Evolutionary conservation across 73 alveolate species (phyloP), one percentile per base, ranked within the genome.

Genomic region (Paramecium sonneborni): DNA sequence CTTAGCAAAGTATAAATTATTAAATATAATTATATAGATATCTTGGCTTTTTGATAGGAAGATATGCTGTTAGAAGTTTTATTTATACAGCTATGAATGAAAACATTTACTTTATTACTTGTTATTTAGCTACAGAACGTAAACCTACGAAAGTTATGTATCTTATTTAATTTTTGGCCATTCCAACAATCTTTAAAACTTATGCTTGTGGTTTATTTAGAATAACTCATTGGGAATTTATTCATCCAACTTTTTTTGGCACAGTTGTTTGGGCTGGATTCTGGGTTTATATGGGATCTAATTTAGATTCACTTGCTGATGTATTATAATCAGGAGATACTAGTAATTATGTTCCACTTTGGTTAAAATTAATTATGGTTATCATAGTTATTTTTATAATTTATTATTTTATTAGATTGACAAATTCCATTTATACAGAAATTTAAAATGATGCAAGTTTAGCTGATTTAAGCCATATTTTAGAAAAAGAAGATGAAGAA

Each of bases 41-140:
- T 79, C 21, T 44, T 41, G 90, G 90, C 11, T 79, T 79, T 44
- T 21, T 79, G 12, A 30, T 32, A 10, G 90, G 90, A 12, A 79
- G 90, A 79, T 79, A 79, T 46, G n/a, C 2, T 0, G 18, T 79
- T 14, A 79, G 90, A 79, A 18, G 34, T 15, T 79, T 43, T 46
- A 79, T 79, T 14, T 79, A 79, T 79, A 79, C 90, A 23, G 90
- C 90, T 43, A 79, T 79, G 90, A 79, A 79, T 44, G 90, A 79
- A 23, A 79, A 79, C 26, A n/a, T 79, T 14, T 79, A 79, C 6
- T 79, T 79, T 24, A 79, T 79, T 1, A 44, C 72, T 39, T 79
- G 90, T 24, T 79, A 79, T 79, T 24, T 79, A 46, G 90, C 90
- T 11, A 46, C 90, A 10, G 90, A 79, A 44, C 44, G 90, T 8